Percentiles rank a stretch among this genome's conserved stretches.
Conservation (phyloP, 1,284 basidiomycete genomes). For the Exobasidium rhododendri region DNA sequence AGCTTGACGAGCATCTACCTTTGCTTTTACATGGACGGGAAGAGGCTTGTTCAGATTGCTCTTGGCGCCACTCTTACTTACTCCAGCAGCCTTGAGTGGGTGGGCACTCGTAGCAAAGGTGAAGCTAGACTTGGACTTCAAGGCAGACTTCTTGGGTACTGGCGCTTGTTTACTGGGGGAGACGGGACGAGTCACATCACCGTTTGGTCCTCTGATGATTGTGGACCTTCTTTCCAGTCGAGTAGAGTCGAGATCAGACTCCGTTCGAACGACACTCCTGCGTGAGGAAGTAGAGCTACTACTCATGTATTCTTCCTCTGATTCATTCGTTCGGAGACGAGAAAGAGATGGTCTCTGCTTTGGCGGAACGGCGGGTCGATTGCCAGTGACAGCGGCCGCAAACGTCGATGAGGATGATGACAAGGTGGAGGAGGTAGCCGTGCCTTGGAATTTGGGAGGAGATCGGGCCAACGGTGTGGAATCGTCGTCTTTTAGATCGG, state of each 20-base stretch:
- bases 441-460: slow-evolving; percentile 10
- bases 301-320: not conserved
- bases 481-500: slow-evolving; percentile 4
- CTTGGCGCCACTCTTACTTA: not conserved
- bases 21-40: not conserved
- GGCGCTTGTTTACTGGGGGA: slow-evolving; percentile 17
- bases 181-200: slow-evolving; percentile 12
- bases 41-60: not conserved
- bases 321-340: not conserved
- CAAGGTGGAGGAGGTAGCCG: not conserved
- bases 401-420: no score
- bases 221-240: slow-evolving; percentile 8
- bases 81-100: slow-evolving; percentile 21
- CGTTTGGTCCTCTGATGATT: slow-evolving; percentile 18
- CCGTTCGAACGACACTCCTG: not conserved
- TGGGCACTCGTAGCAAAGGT: slow-evolving; percentile 24
- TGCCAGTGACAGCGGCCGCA: not conserved
- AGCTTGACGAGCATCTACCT: slow-evolving; percentile 1
- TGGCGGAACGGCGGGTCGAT: not conserved
- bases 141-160: slow-evolving; percentile 15
- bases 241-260: not conserved
- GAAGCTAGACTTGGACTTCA: slow-evolving; percentile 27
- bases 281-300: not conserved
- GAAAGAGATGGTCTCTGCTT: not conserved
- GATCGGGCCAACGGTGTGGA: slow-evolving; percentile 12